Conservation (phyloP, 2,329 filamentous ascomycete species). For the Paradendryphiella salina region DNA sequence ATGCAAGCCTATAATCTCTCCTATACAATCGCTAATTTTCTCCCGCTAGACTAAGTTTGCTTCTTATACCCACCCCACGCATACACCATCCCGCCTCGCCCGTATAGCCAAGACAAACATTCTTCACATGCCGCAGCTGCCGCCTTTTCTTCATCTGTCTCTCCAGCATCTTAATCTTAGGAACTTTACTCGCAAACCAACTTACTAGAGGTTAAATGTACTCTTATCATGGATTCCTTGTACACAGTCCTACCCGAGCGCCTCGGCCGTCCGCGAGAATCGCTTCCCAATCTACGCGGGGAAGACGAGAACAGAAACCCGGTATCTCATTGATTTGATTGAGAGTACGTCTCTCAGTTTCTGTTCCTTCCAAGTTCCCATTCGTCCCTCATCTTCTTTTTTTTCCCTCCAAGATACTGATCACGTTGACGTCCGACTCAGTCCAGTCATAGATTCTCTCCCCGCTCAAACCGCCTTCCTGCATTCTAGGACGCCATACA, state of each 20-base stretch:
- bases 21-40: too few species aligned
- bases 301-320: constrained; percentile 28
- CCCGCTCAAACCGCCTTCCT: constrained; percentile 14
- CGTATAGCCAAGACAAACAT: too few species aligned
- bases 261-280: neutral
- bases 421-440: neutral
- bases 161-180: too few species aligned
- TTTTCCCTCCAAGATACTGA: too few species aligned
- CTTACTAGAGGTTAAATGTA: too few species aligned
- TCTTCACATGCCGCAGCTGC: too few species aligned
- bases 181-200: too few species aligned
- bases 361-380: neutral
- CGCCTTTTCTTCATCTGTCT: too few species aligned
- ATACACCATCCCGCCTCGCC: too few species aligned
- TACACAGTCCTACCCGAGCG: constrained; percentile 1
- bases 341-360: constrained; percentile 16
- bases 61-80: too few species aligned
- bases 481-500: constrained; percentile 22
- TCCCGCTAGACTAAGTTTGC: too few species aligned
- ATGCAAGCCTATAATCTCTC: too few species aligned
- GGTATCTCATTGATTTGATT: constrained; percentile 18
- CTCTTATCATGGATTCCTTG: neutral
- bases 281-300: constrained; percentile 21
- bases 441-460: constrained; percentile 16
- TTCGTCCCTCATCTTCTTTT: neutral